These are phyloP conservation scores for Sclerotiophoma versabilis DNA, from an alignment of 2,329 filamentous ascomycete species.

Conservation along the genomic window DNA sequence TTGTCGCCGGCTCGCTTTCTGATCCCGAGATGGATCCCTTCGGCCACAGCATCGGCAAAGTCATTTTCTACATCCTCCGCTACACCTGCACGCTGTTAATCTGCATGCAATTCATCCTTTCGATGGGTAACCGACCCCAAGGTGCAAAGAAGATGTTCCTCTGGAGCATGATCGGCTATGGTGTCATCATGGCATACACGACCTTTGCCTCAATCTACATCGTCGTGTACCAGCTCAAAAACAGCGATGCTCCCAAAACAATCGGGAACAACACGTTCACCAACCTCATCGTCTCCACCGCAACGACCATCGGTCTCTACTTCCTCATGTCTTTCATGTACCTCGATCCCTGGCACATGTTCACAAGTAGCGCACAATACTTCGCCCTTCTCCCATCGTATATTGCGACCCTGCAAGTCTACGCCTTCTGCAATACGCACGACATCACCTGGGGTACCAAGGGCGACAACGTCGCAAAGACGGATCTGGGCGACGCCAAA, in stretches of 20 bases:
- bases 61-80: conserved; percentile 85
- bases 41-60: conserved; percentile 80
- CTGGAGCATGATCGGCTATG: conserved; percentile 86
- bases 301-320: conserved; percentile 90
- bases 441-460: conserved; percentile 99
- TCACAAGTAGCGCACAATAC: conserved; percentile 90
- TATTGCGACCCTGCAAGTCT: conserved; percentile 97
- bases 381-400: conserved; percentile 91
- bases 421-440: conserved; percentile 99
- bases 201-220: conserved; percentile 90
- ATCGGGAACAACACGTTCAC: conserved; percentile 92
- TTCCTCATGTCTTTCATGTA: conserved; percentile 97
- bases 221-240: conserved; percentile 78
- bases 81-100: conserved; percentile 89
- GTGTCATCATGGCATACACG: conserved; percentile 94
- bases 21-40: conserved; percentile 87
- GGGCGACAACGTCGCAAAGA: conserved; percentile 93
- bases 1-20: conserved; percentile 88
- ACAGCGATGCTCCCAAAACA: conserved; percentile 57
- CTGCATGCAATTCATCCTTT: conserved; percentile 93
- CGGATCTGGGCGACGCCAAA: conserved; percentile 86
- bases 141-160: conserved; percentile 92
- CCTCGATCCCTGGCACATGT: conserved; percentile 98
- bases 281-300: conserved; percentile 89
- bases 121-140: conserved; percentile 94